These are phyloP conservation scores for Zymoseptoria ardabiliae DNA, from an alignment of 2,329 filamentous ascomycete species.

Conservation along the genomic window DNA sequence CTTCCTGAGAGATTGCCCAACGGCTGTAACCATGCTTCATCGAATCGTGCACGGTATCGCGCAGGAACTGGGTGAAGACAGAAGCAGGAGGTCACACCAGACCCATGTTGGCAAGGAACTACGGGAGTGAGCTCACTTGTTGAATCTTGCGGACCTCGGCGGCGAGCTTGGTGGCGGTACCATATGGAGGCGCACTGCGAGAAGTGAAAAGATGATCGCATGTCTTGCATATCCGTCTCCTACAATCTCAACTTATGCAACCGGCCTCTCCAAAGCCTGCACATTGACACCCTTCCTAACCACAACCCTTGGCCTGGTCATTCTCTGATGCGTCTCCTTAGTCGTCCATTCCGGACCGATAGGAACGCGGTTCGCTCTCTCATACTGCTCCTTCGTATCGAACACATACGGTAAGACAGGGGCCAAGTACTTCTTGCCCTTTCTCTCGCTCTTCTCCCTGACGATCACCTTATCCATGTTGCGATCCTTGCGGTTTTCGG, in stretches of 20 bases:
- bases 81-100: constrained; percentile 3
- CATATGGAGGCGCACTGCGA: constrained; percentile 16
- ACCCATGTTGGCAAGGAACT: constrained; percentile 14
- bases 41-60: constrained; percentile 10
- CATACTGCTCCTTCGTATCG: constrained; percentile 81
- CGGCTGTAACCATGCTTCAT: constrained; percentile 15
- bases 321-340: constrained; percentile 87
- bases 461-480: constrained; percentile 82
- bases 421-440: constrained; percentile 86
- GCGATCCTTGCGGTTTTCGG: constrained; percentile 69
- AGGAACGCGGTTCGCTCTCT: constrained; percentile 76
- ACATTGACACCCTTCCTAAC: constrained; percentile 81
- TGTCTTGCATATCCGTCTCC: neutral
- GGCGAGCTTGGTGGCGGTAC: constrained; percentile 14
- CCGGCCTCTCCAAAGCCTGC: constrained; percentile 74
- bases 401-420: constrained; percentile 80
- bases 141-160: constrained; percentile 15
- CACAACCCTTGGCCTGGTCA: constrained; percentile 80
- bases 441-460: constrained; percentile 82
- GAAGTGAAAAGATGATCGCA: constrained; percentile 14
- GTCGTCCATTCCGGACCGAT: constrained; percentile 93
- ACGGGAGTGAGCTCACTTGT: constrained; percentile 12
- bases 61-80: constrained; percentile 13
- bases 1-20: constrained; percentile 13
- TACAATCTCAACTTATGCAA: constrained; percentile 34